Evolutionary conservation across 495 filamentous ascomycete genomes (phyloP), one percentile per base, ranked within the genome.

Genomic region (Aspergillus wentii): DNA sequence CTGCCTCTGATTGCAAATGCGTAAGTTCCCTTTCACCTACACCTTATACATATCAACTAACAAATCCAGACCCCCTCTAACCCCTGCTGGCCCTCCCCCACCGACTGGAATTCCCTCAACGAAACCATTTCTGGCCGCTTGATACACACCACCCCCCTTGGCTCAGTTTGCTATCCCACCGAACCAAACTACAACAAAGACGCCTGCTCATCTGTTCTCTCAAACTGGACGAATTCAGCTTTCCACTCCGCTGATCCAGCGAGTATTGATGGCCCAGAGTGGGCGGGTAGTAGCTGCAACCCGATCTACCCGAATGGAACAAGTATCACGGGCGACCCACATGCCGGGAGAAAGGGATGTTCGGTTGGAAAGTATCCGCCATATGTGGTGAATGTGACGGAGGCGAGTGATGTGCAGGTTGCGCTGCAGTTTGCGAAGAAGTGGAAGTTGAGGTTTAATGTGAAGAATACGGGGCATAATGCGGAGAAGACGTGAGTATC

Each of bases 401-500:
- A 38, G 2, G 35, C 35, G 7, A 28, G 17, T 10, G 40, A 62
- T 35, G 32, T 56, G 4, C n/a, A 37, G 8, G 36, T 32, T 13
- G 45, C 30, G 8, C 40, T 75, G 26, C 53, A 63, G 27, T 76
- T 66, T 35, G 73, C 74, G 0, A 51, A 59, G 11, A 39, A 68
- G 23, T 56, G 70, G 33, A 76, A 72, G 43, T 45, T 82, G 10
- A 61, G 75, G n/a, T 40, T 82, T 9, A 58, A 79, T 14, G 61
- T 82, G 25, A 78, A 74, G 25, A 79, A 79, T 46, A 79, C 76
- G 0, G 78, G 77, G 6, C 45, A 55, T 46, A 45, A 64, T 27
- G 18, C 32, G 6, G 33, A 30, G 9, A 43, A 36, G 33, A 35
- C 23, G 40, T 43, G 13, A 30, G 40, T 36, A 17, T 25, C 3